Evolutionary conservation across 257 asterid species (phyloP).

Genomic region (Schizonepeta tenuifolia): DNA sequence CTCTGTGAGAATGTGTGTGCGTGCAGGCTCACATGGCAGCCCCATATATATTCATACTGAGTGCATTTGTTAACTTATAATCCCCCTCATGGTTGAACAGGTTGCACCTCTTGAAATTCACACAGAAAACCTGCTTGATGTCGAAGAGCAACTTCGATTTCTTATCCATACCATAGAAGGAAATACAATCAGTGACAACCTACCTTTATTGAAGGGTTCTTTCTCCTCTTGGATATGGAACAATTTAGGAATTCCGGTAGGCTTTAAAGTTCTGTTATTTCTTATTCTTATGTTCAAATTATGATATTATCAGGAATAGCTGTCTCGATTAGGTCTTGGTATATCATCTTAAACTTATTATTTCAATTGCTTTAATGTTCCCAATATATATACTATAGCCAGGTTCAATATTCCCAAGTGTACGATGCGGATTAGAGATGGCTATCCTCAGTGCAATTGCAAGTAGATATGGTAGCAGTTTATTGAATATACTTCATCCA

Average conservation of each 20-base stretch:
- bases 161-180: slow-evolving; percentile 74
- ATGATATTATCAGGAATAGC: neutral
- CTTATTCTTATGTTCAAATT: neutral
- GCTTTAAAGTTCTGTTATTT: slow-evolving; percentile 33
- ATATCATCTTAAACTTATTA: slow-evolving; percentile 21
- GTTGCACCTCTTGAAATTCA: slow-evolving; percentile 97
- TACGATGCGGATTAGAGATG: slow-evolving; percentile 95
- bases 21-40: neutral
- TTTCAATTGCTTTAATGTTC: slow-evolving; percentile 27
- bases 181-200: slow-evolving; percentile 49
- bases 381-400: slow-evolving; percentile 58
- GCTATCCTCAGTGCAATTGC: slow-evolving; percentile 90
- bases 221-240: slow-evolving; percentile 92
- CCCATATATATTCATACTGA: neutral
- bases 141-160: slow-evolving; percentile 90
- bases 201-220: slow-evolving; percentile 75
- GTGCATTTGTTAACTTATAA: slow-evolving; percentile 10
- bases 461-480: slow-evolving; percentile 56
- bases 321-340: neutral
- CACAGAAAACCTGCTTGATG: slow-evolving; percentile 70
- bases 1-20: neutral
- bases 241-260: slow-evolving; percentile 78
- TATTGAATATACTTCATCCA: slow-evolving; percentile 67
- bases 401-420: slow-evolving; percentile 83
- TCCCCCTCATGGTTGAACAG: slow-evolving; percentile 46